Base-by-base conservation (phyloP, 2,329 filamentous ascomycete species). In the Lanzia echinophila region DNA sequence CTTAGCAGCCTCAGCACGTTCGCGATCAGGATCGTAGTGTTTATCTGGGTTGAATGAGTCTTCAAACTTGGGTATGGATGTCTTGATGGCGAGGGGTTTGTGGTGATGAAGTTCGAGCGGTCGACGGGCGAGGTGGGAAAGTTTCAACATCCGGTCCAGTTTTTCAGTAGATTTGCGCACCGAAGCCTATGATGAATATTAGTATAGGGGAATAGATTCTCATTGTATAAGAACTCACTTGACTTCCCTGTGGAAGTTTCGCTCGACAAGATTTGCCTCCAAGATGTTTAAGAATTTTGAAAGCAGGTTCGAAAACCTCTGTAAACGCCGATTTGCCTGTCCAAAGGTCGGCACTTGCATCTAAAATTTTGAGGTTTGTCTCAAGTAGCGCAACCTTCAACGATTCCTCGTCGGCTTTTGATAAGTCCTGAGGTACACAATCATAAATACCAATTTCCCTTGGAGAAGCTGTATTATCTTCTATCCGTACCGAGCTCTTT, bases 21-120 rank as follows among this genome's bases (percentile, higher is more conserved):
- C 90, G 62, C 85, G 86, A 72, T 99, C 88, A 1, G 90, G 90
- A 68, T 99, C 95, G 80, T 99, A 97, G 79, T 97, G 94, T 74
- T 90, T 92, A 74, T 88, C 83, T 3, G 94, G 94, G 70, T 95
- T 94, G 79, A 90, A 99, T 55, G 82, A 79, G 69, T 96, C 92
- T 73, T 97, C 94, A 73, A 97, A 99, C 71, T 95, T 96, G 71
- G 94, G 94, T 45, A 96, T 83, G 55, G 82, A 85, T 7, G 83
- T 84, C 70, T 92, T 91, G 75, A 97, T 95, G 20, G 94, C 86
- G 2, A 95, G 79, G 0, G 91, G 90, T 0, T 81, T 80, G 76
- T 99, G 94, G 71, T 94, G 81, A 73, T 99, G 94, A 3, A 99
- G 82, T 64, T 90, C 81, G 31, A 97, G 82, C 2, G 90, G 89